Evolutionary conservation across 2,329 filamentous ascomycete genomes (phyloP).

Genomic region (Paecilomyces formosus): DNA sequence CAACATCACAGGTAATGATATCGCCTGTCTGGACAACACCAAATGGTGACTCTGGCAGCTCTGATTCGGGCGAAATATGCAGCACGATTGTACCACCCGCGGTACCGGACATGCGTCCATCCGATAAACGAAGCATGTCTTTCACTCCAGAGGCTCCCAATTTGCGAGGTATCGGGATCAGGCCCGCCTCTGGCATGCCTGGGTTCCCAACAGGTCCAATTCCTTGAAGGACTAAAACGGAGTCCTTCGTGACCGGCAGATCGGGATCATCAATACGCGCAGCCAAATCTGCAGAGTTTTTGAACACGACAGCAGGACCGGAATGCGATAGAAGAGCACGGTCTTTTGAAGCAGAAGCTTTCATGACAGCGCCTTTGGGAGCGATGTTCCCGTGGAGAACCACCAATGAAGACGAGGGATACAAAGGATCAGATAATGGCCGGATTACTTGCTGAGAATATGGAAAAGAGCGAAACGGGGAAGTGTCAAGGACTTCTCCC

Average conservation of each 20-base stretch:
- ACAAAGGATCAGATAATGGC: constrained; percentile 38
- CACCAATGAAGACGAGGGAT: constrained; percentile 38
- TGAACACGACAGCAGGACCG: constrained; percentile 42
- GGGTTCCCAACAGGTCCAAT: constrained; percentile 47
- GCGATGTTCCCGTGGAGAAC: constrained; percentile 43
- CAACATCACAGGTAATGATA: constrained; percentile 39
- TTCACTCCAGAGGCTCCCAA: constrained; percentile 39
- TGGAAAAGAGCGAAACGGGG: constrained; percentile 34
- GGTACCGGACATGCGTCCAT: constrained; percentile 50
- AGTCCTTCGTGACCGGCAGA: constrained; percentile 37
- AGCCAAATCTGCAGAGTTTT: constrained; percentile 41
- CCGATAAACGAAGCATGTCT: constrained; percentile 48
- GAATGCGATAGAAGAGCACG: constrained; percentile 36
- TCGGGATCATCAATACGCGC: constrained; percentile 39
- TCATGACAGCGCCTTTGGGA: constrained; percentile 43
- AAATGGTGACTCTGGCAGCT: constrained; percentile 39
- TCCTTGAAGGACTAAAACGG: constrained; percentile 41
- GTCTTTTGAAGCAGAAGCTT: constrained; percentile 45
- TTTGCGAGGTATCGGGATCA: constrained; percentile 46
- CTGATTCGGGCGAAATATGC: constrained; percentile 48
- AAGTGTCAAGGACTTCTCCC: constrained; percentile 37
- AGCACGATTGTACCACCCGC: constrained; percentile 49
- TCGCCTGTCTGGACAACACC: constrained; percentile 44
- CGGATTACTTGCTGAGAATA: constrained; percentile 38
- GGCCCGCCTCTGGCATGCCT: constrained; percentile 47